phyloP scores from a whole-genome alignment of 2,329 filamentous ascomycete species.

The Aureobasidium vineae region DNA sequence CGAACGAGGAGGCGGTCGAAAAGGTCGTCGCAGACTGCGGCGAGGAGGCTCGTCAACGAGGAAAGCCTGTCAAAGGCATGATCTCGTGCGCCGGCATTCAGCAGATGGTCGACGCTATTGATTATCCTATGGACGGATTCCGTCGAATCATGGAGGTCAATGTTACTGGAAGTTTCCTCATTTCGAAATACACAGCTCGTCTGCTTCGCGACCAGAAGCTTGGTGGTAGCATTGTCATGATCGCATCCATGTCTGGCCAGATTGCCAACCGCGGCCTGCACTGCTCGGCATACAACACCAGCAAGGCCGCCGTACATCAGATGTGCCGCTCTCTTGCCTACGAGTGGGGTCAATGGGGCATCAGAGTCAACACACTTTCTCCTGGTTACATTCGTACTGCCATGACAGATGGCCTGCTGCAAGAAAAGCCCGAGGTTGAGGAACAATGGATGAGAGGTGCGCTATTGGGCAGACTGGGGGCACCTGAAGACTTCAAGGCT shows the following conservation, averaged over 20 bases:
- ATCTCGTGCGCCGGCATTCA: constrained; percentile 45
- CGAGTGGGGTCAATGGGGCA: constrained; percentile 36
- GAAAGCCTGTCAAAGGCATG: constrained; percentile 47
- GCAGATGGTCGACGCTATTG: constrained; percentile 38
- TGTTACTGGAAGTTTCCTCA: constrained; percentile 42
- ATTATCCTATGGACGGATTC: constrained; percentile 39
- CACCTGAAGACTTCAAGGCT: constrained; percentile 60
- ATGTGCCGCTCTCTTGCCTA: constrained; percentile 41
- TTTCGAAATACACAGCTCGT: constrained; percentile 40
- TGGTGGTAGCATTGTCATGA: constrained; percentile 34
- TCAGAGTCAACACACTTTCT: constrained; percentile 38
- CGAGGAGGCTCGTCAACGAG: constrained; percentile 41
- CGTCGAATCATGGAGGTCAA: constrained; percentile 42
- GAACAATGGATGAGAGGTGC: constrained; percentile 55
- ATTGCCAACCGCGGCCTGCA: constrained; percentile 65
- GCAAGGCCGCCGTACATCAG: constrained; percentile 37
- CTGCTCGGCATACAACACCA: constrained; percentile 30
- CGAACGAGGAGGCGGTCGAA: constrained; percentile 41
- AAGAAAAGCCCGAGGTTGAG: constrained; percentile 51
- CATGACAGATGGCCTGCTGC: constrained; percentile 39
- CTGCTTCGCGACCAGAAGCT: constrained; percentile 40
- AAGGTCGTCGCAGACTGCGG: constrained; percentile 39
- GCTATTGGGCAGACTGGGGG: constrained; percentile 54
- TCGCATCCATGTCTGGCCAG: constrained; percentile 69
- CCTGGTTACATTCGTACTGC: constrained; percentile 39